phyloP scores from a whole-genome alignment of 23 red algal genomes.

The Pyropia yezoensis region DNA sequence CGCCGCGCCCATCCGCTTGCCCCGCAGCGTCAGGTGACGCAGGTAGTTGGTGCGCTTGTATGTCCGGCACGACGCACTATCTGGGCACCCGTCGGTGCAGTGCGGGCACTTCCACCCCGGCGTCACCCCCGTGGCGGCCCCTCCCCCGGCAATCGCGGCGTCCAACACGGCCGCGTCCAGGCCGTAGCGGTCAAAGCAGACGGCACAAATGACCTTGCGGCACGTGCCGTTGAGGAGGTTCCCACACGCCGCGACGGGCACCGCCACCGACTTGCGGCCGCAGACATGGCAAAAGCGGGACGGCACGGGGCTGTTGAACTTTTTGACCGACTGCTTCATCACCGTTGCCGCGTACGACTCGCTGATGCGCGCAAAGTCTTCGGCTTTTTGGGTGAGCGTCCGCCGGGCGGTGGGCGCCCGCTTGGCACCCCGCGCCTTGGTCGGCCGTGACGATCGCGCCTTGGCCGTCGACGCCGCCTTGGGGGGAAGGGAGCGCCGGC shows the following conservation, averaged over 20 bases:
- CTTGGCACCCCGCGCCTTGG: too few species aligned
- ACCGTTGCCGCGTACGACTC: constrained; percentile 12
- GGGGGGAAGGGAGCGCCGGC: too few species aligned
- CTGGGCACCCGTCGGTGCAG: constrained; percentile 23
- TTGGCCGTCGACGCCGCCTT: too few species aligned
- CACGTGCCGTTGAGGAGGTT: constrained; percentile 22
- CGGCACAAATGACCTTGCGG: constrained; percentile 51
- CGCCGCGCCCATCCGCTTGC: constrained; percentile 2
- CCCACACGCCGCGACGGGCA: constrained; percentile 28
- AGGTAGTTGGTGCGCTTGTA: constrained; percentile 48
- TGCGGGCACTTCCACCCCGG: constrained; percentile 36
- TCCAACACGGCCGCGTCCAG: constrained; percentile 25
- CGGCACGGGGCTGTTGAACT: constrained; percentile 27
- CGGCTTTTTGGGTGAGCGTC: too few species aligned
- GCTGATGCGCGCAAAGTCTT: too few species aligned
- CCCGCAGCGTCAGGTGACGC: constrained; percentile 26
- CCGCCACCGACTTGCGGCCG: constrained; percentile 21
- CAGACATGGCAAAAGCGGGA: constrained; percentile 55
- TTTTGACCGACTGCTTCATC: constrained; percentile 22
- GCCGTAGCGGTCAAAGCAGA: constrained; percentile 43
- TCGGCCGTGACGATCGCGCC: too few species aligned
- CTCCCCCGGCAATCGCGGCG: constrained; percentile 1
- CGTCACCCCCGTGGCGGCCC: background rate
- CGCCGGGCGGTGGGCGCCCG: too few species aligned
- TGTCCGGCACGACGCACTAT: constrained; percentile 39